Percentiles rank a stretch among this genome's conserved stretches.
These are phyloP conservation scores for Neonectria hederae DNA, from an alignment of 2,329 filamentous ascomycete species.

Conservation along the genomic window DNA sequence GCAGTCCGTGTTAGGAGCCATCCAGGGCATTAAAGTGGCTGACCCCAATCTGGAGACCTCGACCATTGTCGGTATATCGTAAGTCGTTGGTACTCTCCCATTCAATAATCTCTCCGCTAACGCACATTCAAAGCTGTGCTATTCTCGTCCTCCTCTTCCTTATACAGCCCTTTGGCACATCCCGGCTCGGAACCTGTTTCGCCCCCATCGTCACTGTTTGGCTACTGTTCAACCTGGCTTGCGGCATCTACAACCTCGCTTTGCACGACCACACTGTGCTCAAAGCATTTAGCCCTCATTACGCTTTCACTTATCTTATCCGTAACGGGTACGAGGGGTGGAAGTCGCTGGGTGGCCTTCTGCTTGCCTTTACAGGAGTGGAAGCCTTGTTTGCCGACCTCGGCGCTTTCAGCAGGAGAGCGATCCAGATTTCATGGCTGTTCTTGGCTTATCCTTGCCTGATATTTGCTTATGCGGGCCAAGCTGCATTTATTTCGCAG, in stretches of 20 bases:
- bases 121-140: constrained; percentile 40
- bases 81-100: constrained; percentile 35
- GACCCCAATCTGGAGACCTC: constrained; percentile 61
- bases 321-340: constrained; percentile 67
- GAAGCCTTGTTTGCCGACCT: constrained; percentile 81
- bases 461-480: constrained; percentile 72
- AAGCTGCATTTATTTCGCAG: constrained; percentile 74
- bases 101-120: too few species aligned
- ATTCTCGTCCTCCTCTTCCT: constrained; percentile 70
- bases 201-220: constrained; percentile 74
- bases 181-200: constrained; percentile 67
- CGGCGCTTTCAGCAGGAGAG: constrained; percentile 73
- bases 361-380: constrained; percentile 79
- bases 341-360: constrained; percentile 71
- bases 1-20: constrained; percentile 73
- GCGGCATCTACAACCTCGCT: constrained; percentile 70
- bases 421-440: constrained; percentile 79
- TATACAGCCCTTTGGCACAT: constrained; percentile 70
- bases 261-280: constrained; percentile 61
- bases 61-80: constrained; percentile 69
- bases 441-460: constrained; percentile 72
- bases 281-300: constrained; percentile 65
- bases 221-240: constrained; percentile 68
- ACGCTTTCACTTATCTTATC: constrained; percentile 66
- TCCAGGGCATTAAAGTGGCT: constrained; percentile 69